A percentile compares a stretch with the other conserved stretches of the same genome.
Conservation (phyloP, 768 basidiomycete genomes). For the Russula sp. region DNA sequence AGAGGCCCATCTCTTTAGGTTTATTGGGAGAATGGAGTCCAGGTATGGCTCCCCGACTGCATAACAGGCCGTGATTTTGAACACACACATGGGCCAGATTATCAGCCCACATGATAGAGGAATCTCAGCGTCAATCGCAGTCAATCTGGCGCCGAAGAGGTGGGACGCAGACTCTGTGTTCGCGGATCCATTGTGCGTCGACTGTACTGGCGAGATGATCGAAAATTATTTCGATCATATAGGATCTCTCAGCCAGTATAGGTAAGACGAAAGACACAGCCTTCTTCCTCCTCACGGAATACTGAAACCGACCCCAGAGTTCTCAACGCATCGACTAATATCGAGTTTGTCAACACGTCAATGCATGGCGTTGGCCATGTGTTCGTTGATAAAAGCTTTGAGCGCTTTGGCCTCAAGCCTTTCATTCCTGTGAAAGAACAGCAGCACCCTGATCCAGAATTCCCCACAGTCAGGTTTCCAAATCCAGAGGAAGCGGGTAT, state of each 20-base stretch:
- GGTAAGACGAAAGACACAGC: constrained; percentile 3
- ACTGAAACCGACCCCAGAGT: constrained; percentile 25
- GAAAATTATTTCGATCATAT: constrained; percentile 49
- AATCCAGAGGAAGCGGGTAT: constrained; percentile 88
- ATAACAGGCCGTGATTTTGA: not conserved
- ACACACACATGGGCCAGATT: constrained; percentile 45
- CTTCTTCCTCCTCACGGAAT: not conserved
- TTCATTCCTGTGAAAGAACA: constrained; percentile 63
- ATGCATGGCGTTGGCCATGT: constrained; percentile 85
- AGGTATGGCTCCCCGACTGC: constrained; percentile 39
- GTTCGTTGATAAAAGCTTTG: constrained; percentile 54
- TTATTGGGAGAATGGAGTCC: constrained; percentile 86
- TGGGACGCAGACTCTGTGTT: constrained; percentile 37
- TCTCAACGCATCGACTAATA: constrained; percentile 34
- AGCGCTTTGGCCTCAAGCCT: constrained; percentile 49
- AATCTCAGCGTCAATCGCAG: constrained; percentile 60
- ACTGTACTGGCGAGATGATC: constrained; percentile 55
- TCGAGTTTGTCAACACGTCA: constrained; percentile 79
- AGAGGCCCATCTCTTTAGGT: constrained; percentile 42
- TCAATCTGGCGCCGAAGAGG: constrained; percentile 50
- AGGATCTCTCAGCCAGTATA: constrained; percentile 26
- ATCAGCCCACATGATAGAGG: constrained; percentile 78
- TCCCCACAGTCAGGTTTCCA: constrained; percentile 79
- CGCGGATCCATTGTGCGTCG: constrained; percentile 42
- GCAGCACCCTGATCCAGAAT: constrained; percentile 72